Conservation (phyloP, 306 rosid species). For the Carpinus fangiana region DNA sequence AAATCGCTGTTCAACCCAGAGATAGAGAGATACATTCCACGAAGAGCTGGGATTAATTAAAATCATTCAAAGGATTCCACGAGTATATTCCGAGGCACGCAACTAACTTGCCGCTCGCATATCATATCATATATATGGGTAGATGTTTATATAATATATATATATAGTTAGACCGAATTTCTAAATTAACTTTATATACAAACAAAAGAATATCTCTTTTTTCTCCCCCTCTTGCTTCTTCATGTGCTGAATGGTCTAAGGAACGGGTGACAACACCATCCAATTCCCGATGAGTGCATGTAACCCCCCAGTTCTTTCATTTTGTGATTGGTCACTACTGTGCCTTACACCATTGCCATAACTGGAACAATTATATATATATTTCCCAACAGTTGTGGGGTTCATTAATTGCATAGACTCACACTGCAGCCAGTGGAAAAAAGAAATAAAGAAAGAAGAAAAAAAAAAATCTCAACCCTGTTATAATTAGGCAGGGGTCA, state of each 20-base stretch:
- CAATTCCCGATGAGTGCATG: slow-evolving; percentile 2
- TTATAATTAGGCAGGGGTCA: too few relatives aligned
- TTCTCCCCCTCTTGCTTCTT: not conserved
- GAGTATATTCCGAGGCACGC: not conserved
- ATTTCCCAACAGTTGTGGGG: too few relatives aligned
- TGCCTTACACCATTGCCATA: not conserved
- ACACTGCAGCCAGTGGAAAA: too few relatives aligned
- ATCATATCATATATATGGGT: not conserved
- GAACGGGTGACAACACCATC: not conserved
- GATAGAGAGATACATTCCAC: too few relatives aligned
- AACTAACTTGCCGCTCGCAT: not conserved
- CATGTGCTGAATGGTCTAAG: slow-evolving; percentile 11
- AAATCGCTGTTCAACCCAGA: too few relatives aligned
- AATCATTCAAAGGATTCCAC: not conserved
- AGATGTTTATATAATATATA: not conserved
- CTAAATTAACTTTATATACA: not conserved
- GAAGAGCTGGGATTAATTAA: too few relatives aligned
- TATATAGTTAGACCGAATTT: not conserved
- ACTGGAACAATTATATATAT: too few relatives aligned
- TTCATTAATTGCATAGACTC: too few relatives aligned
- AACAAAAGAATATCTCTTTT: slow-evolving; percentile 7
- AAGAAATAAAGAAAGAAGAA: too few relatives aligned
- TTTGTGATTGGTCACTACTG: not conserved
- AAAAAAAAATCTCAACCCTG: not conserved
- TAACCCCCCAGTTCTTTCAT: not conserved